phyloP scores from a whole-genome alignment of 805 yeast genomes.

The Candida hungchunana region DNA sequence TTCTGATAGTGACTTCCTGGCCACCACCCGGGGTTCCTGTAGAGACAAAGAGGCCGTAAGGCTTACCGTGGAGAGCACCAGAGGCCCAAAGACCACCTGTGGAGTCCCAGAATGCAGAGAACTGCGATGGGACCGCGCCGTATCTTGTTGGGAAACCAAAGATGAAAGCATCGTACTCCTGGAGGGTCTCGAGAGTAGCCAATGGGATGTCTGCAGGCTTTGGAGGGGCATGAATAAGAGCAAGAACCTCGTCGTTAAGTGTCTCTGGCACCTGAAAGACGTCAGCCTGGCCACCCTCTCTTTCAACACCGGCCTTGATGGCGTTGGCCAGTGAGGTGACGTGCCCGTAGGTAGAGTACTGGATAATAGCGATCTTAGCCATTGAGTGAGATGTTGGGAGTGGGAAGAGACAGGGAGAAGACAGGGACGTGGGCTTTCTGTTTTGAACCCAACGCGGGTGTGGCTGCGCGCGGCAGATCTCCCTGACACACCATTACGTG shows the following conservation, averaged over 20 bases:
- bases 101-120: slow-evolving; percentile 69
- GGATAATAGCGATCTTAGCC: slow-evolving; percentile 31
- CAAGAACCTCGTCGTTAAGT: slow-evolving; percentile 53
- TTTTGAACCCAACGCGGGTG: no score
- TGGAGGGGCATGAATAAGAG: slow-evolving; percentile 56
- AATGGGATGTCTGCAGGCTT: slow-evolving; percentile 58
- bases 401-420: no score
- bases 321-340: slow-evolving; percentile 62
- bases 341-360: slow-evolving; percentile 80
- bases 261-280: slow-evolving; percentile 79
- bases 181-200: slow-evolving; percentile 53
- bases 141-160: slow-evolving; percentile 81
- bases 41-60: slow-evolving; percentile 66
- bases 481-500: no score
- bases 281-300: slow-evolving; percentile 66
- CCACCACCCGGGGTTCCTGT: slow-evolving; percentile 79
- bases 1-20: slow-evolving; percentile 68
- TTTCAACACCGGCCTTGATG: slow-evolving; percentile 61
- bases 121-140: slow-evolving; percentile 74
- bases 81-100: slow-evolving; percentile 79
- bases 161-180: slow-evolving; percentile 64
- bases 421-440: no score
- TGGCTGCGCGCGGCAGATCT: no score
- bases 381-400: no score
- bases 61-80: slow-evolving; percentile 60